Evolutionary conservation across 495 filamentous ascomycete genomes (phyloP).

Genomic region (Penicillium alfredii): DNA sequence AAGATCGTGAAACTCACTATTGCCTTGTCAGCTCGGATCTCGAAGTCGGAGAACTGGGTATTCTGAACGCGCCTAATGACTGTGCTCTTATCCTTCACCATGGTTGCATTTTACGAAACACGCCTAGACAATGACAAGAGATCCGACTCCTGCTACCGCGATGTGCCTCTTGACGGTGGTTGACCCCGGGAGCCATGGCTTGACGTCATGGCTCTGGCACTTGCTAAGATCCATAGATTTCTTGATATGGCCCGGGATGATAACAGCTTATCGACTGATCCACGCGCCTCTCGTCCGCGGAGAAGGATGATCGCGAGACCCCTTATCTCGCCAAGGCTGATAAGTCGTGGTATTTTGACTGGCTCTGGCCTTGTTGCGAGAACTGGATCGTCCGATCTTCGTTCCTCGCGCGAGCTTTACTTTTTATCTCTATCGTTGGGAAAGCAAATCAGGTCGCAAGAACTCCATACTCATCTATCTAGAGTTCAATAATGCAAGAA

Average conservation of each 20-base stretch:
- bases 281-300: no score
- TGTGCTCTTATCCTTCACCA: constrained; percentile 54
- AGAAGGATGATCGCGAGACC: background rate
- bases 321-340: constrained; percentile 14
- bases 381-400: constrained; percentile 7
- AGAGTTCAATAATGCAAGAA: no score
- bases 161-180: no score
- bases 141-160: no score
- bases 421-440: no score
- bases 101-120: constrained; percentile 23
- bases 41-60: constrained; percentile 7
- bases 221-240: no score
- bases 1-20: constrained; percentile 61
- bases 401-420: background rate
- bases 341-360: constrained; percentile 4
- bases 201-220: no score
- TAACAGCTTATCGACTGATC: no score
- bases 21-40: constrained; percentile 24
- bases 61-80: constrained; percentile 44
- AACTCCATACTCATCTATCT: no score
- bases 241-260: no score
- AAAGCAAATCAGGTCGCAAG: no score
- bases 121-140: background rate
- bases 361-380: background rate
- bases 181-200: no score